These are phyloP conservation scores for Penicillium sp. DNA, from an alignment of 2,329 filamentous ascomycete genomes.

Conservation along the genomic window DNA sequence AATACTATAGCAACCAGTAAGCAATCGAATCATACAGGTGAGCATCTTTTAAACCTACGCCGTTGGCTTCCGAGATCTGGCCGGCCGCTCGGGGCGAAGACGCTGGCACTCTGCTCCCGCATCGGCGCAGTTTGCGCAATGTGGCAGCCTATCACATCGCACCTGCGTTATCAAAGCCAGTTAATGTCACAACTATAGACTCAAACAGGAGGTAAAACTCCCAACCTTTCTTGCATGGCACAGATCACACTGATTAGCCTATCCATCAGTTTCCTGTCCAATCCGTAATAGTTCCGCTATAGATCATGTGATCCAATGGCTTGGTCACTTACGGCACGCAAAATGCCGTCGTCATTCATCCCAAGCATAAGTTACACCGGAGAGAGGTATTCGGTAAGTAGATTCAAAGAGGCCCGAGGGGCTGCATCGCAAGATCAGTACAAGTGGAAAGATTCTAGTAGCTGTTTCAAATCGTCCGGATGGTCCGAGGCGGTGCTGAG, in stretches of 20 bases:
- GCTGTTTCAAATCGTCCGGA: background rate
- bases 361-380: background rate
- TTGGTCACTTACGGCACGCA: slow-evolving; percentile 24
- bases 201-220: background rate
- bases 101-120: slow-evolving; percentile 29
- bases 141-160: slow-evolving; percentile 30
- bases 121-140: slow-evolving; percentile 33
- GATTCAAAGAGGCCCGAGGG: slow-evolving; percentile 2
- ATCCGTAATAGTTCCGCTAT: background rate
- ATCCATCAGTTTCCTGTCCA: background rate
- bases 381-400: background rate
- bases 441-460: background rate
- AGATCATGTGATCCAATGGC: background rate
- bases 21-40: background rate
- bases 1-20: slow-evolving; percentile 6
- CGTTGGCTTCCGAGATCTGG: slow-evolving; percentile 15
- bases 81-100: slow-evolving; percentile 18
- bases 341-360: slow-evolving; percentile 16
- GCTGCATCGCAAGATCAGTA: background rate
- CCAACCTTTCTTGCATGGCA: slow-evolving; percentile 34
- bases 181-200: background rate
- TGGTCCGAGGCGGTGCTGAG: slow-evolving; percentile 1
- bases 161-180: background rate
- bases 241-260: slow-evolving; percentile 27
- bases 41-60: slow-evolving; percentile 14